Evolutionary conservation across 2,329 filamentous ascomycete species (phyloP), one percentile per base, ranked within the genome.

Genomic region (Dactylellina haptotyla): DNA sequence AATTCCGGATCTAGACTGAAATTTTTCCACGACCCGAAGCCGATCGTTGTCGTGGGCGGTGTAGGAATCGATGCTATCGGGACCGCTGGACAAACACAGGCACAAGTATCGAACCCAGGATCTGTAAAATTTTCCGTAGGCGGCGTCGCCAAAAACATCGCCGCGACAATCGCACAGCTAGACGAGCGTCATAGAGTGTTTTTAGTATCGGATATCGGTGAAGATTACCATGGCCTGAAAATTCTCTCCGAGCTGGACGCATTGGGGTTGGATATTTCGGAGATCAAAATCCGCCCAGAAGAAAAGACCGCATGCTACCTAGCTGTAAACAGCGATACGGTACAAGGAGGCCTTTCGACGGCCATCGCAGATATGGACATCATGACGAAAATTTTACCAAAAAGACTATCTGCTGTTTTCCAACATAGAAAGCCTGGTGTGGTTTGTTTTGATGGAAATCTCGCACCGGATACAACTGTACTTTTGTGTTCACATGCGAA

Each of bases 381-480:
- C 23, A 59, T 65, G 20, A 53, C 8, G 14, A 39, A 18, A 1
- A 65, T 72, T 9, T 12, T 3, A 0, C 14, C 12, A 2, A 8
- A 30, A 9, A 26, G 16, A 28, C 28, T 65, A 10, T n/a, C 14
- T 4, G 18, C 28, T 3, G 54, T 37, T 0, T 43, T 72, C 20
- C 53, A 64, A 23, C 59, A 54, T 12, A 39, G 32, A 14, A 53
- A 56, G 25, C 69, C 69, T 0, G 4, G 32, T 4, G 50, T 66
- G 9, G 53, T 73, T 18, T 73, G 69, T 34, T 73, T 73, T 41
- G 69, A 73, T 39, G 32, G 46, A 12, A 73, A 73, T 16, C 39
- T 73, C 3, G 5, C 18, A 10, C 5, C 10, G 0, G 10, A 10
- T 18, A 50, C 46, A 8, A 65, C 65, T 14, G 32, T 48, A 28